Evolutionary conservation across 2,329 filamentous ascomycete genomes (phyloP).

Genomic region (Apiospora kogelbergensis): DNA sequence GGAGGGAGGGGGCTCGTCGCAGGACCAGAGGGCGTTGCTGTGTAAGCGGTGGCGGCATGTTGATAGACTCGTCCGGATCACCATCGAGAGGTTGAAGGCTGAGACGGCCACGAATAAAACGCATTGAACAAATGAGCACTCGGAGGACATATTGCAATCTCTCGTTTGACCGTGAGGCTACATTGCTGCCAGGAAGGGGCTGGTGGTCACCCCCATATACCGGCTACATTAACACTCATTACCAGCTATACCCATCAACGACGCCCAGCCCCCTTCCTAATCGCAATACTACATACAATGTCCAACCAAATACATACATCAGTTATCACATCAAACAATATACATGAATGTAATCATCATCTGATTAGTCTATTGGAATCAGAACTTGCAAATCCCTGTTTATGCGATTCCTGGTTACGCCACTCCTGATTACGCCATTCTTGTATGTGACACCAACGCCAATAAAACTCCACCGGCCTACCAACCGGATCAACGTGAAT

Average conservation of each 20-base stretch:
- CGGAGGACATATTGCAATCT: not conserved
- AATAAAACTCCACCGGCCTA: not conserved
- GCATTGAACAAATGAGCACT: not conserved
- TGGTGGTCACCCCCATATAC: no score
- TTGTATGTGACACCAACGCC: not conserved
- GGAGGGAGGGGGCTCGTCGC: not conserved
- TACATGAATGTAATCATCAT: not conserved
- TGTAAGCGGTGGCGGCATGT: conserved; percentile 44
- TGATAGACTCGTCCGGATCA: conserved; percentile 33
- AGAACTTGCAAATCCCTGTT: not conserved
- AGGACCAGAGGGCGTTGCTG: conserved; percentile 38
- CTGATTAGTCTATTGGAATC: conserved; percentile 1
- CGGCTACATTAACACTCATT: no score
- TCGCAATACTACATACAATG: no score
- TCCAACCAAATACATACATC: not conserved
- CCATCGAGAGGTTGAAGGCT: conserved; percentile 32
- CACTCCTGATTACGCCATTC: no score
- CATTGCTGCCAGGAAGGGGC: not conserved
- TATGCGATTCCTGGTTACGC: no score
- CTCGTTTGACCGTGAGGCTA: not conserved
- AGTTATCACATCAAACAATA: not conserved
- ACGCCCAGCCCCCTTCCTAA: no score
- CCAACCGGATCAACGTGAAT: not conserved
- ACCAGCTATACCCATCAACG: no score
- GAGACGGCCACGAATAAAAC: not conserved